A percentile compares a stretch with the other conserved stretches of the same genome.
These are phyloP conservation scores for Ophiostoma quercus DNA, from an alignment of 2,329 filamentous ascomycete species.

Conservation along the genomic window DNA sequence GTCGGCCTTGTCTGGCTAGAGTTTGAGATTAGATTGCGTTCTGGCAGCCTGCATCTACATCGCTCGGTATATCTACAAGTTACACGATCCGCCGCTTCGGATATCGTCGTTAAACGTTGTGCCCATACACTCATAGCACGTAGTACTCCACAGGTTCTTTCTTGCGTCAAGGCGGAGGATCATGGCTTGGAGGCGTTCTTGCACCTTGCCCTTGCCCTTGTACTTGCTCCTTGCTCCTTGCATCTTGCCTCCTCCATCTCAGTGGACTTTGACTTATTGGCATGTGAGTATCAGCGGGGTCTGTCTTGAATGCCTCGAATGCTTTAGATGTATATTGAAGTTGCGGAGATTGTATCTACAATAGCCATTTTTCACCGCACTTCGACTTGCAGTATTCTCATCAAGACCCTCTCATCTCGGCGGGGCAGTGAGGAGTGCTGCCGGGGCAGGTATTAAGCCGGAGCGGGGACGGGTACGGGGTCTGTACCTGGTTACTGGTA, in stretches of 20 bases:
- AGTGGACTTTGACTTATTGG: background rate
- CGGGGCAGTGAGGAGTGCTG: background rate
- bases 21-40: conserved; percentile 5
- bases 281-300: background rate
- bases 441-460: background rate
- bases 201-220: background rate
- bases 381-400: background rate
- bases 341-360: background rate
- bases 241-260: background rate
- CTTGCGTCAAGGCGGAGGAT: background rate
- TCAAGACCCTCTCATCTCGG: background rate
- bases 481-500: background rate
- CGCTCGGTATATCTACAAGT: background rate
- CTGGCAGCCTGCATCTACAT: background rate
- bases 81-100: background rate
- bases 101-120: conserved; percentile 1
- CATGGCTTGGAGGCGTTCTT: background rate
- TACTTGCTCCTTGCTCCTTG: background rate
- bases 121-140: background rate
- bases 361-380: background rate
- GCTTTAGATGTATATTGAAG: background rate
- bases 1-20: background rate
- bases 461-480: background rate
- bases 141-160: conserved; percentile 1
- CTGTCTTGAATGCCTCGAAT: background rate